These are phyloP conservation scores for Cladosporium sp. DNA, from an alignment of 2,329 filamentous ascomycete genomes.

Conservation along the genomic window DNA sequence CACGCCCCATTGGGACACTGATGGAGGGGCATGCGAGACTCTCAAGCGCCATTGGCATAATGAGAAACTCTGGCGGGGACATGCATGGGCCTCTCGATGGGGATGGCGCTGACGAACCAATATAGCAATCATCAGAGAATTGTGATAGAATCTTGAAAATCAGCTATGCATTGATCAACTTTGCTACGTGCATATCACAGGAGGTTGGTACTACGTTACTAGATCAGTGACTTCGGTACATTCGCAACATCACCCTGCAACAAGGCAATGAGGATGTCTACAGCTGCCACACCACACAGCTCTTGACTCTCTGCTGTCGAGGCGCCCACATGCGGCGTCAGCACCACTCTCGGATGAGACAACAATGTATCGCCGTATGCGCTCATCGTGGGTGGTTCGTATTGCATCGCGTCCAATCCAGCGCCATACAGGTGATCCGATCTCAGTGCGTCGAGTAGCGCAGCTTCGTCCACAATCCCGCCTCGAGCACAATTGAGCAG, in stretches of 20 bases:
- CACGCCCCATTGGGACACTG: too few relatives aligned
- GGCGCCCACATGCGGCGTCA: constrained; percentile 46
- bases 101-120: too few relatives aligned
- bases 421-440: constrained; percentile 29
- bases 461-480: constrained; percentile 32
- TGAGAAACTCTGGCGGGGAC: too few relatives aligned
- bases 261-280: constrained; percentile 21
- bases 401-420: constrained; percentile 28
- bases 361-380: constrained; percentile 24
- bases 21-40: too few relatives aligned
- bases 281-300: constrained; percentile 33
- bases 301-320: constrained; percentile 39
- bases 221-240: background rate
- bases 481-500: constrained; percentile 33
- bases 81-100: too few relatives aligned
- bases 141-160: too few relatives aligned
- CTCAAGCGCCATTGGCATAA: too few relatives aligned
- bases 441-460: constrained; percentile 25
- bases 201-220: too few relatives aligned
- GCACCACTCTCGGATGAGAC: constrained; percentile 29
- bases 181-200: too few relatives aligned
- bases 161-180: too few relatives aligned
- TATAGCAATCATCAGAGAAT: too few relatives aligned
- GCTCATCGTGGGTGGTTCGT: constrained; percentile 29
- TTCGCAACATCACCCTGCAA: background rate